Conservation (phyloP, 1,284 basidiomycete species). For the Tremellales sp. region DNA sequence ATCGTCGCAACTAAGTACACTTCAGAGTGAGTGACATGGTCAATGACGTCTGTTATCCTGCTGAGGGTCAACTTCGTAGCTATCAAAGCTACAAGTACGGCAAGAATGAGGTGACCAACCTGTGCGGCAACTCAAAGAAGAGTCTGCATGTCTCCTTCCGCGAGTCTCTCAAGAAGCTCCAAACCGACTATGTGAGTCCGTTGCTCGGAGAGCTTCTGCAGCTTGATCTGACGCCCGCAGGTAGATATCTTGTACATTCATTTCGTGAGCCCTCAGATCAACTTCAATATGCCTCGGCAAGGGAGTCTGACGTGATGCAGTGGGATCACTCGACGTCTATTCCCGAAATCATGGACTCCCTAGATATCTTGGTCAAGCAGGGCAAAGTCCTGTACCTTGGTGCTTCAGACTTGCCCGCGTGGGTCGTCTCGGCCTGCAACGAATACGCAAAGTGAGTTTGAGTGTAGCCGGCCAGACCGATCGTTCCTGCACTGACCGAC, state of each 20-base stretch:
- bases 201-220: not conserved
- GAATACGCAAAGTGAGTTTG: conserved; percentile 49
- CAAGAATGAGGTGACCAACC: conserved; percentile 10
- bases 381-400: conserved; percentile 49
- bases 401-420: conserved; percentile 54
- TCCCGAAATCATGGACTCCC: conserved; percentile 47
- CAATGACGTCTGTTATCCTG: conserved; percentile 1
- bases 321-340: conserved; percentile 49
- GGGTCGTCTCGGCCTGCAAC: conserved; percentile 57
- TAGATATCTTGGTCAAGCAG: conserved; percentile 39
- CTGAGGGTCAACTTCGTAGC: not conserved
- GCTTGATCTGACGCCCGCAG: not conserved
- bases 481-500: conserved; percentile 50
- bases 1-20: conserved; percentile 28
- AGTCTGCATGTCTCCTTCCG: conserved; percentile 23
- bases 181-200: conserved; percentile 41
- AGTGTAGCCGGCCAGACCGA: conserved; percentile 50
- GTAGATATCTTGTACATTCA: conserved; percentile 44
- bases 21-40: not conserved
- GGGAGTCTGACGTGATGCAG: conserved; percentile 7
- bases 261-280: conserved; percentile 1
- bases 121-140: conserved; percentile 16
- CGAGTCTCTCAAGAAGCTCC: conserved; percentile 44
- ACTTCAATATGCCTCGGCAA: too few species aligned
- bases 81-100: conserved; percentile 5